Conservation (phyloP, 2,329 filamentous ascomycete genomes). For the Pseudogymnoascus sp. region DNA sequence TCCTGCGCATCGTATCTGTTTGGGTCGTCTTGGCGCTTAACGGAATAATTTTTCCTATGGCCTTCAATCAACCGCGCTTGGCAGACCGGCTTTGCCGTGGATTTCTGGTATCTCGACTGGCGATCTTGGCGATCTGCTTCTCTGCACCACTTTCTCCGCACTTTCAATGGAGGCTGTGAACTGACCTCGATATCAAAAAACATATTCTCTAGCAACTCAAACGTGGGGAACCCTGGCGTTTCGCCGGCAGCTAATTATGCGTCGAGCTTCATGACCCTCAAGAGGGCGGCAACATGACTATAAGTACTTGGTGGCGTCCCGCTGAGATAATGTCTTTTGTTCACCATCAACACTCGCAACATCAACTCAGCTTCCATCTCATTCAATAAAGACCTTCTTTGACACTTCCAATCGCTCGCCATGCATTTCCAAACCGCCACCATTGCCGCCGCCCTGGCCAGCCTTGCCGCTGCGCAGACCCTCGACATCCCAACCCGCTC, state of each 20-base stretch:
- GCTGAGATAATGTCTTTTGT: not conserved
- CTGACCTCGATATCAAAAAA: not conserved
- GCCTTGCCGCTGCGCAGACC: constrained; percentile 16
- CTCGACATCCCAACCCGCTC: constrained; percentile 17
- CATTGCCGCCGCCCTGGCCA: constrained; percentile 16
- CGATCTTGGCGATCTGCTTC: not conserved
- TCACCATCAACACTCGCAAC: not conserved
- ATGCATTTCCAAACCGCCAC: constrained; percentile 17
- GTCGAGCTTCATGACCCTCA: not conserved
- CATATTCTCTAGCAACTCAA: not conserved
- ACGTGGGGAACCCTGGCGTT: constrained; percentile 1
- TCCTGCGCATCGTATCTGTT: constrained; percentile 1
- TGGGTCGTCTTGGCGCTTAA: not conserved
- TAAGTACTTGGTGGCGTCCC: not conserved
- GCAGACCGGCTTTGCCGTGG: not conserved
- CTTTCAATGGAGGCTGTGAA: not conserved
- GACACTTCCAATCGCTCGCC: constrained; percentile 8
- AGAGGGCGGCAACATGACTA: not conserved
- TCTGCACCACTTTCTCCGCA: not conserved
- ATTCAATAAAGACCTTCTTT: not conserved
- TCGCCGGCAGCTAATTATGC: not conserved
- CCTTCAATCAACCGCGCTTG: not conserved
- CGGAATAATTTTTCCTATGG: constrained; percentile 3
- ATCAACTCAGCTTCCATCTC: not conserved
- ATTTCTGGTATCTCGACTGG: not conserved